A percentile compares a stretch with the other conserved stretches of the same genome.
These are phyloP conservation scores for Talinum fruticosum DNA, from an alignment of 148 eudicot genomes.

Conservation along the genomic window DNA sequence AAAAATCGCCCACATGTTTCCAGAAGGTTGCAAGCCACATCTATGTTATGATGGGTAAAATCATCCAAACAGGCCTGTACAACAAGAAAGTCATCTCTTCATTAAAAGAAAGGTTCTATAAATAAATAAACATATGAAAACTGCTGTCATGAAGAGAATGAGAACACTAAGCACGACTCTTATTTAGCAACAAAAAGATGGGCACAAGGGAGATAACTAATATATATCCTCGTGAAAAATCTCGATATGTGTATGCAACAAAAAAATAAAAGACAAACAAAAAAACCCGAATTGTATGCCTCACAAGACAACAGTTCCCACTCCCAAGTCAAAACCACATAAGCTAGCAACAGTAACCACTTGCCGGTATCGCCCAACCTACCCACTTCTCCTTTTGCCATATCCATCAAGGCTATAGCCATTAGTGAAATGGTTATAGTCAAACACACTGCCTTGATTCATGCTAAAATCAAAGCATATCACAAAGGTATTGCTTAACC, in stretches of 20 bases:
- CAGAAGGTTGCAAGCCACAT: constrained; percentile 98
- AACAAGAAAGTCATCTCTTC: constrained; percentile 13
- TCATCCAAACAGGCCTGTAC: constrained; percentile 91
- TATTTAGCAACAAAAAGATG: too few species aligned
- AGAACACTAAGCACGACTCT: not conserved
- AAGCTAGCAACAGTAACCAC: not conserved
- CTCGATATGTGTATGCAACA: not conserved
- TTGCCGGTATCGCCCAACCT: not conserved
- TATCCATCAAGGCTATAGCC: too few species aligned
- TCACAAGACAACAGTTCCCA: not conserved
- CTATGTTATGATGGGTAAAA: constrained; percentile 93
- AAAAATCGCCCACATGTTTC: constrained; percentile 97
- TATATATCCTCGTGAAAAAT: too few species aligned
- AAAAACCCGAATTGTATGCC: not conserved
- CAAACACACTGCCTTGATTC: not conserved
- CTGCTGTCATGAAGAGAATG: not conserved
- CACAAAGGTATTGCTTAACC: not conserved
- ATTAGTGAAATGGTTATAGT: not conserved
- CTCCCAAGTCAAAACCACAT: not conserved
- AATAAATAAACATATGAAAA: too few species aligned
- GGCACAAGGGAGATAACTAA: too few species aligned
- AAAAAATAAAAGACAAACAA: too few species aligned
- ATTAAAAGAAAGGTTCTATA: too few species aligned
- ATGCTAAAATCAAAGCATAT: not conserved
- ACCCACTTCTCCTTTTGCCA: not conserved